Evolutionary conservation across 2,329 filamentous ascomycete genomes (phyloP).

Genomic region (Monosporascus sp.): DNA sequence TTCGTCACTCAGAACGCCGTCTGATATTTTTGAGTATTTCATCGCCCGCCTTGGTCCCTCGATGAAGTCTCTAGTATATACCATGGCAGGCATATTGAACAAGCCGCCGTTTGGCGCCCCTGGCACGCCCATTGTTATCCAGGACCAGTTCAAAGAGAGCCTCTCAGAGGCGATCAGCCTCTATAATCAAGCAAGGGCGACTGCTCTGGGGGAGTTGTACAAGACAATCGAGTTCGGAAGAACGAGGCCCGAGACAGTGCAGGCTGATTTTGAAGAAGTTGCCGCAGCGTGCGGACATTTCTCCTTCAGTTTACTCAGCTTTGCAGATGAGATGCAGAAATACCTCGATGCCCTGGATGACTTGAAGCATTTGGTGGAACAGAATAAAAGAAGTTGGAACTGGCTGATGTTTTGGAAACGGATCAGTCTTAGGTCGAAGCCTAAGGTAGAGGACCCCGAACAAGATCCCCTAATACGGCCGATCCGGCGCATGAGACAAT

Average conservation of each 20-base stretch:
- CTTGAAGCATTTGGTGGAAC: slow-evolving; percentile 66
- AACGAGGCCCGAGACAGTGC: slow-evolving; percentile 65
- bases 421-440: slow-evolving; percentile 25
- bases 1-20: slow-evolving; percentile 51
- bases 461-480: slow-evolving; percentile 35
- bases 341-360: slow-evolving; percentile 84
- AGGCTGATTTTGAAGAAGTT: slow-evolving; percentile 94
- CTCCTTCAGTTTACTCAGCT: slow-evolving; percentile 83
- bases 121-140: slow-evolving; percentile 65
- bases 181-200: slow-evolving; percentile 70
- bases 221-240: slow-evolving; percentile 69
- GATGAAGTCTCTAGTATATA: slow-evolving; percentile 93
- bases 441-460: slow-evolving; percentile 35
- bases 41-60: slow-evolving; percentile 85
- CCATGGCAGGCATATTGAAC: slow-evolving; percentile 80
- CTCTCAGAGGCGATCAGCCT: slow-evolving; percentile 74
- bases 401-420: slow-evolving; percentile 77
- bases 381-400: slow-evolving; percentile 64
- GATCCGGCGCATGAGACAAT: slow-evolving; percentile 46
- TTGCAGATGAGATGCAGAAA: slow-evolving; percentile 81
- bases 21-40: slow-evolving; percentile 88
- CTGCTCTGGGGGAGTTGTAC: slow-evolving; percentile 77
- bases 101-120: slow-evolving; percentile 77
- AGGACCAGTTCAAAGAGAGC: slow-evolving; percentile 75
- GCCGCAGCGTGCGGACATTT: slow-evolving; percentile 98